phyloP scores from a whole-genome alignment of 148 eudicot species.

The Dysphania ambrosioides region DNA sequence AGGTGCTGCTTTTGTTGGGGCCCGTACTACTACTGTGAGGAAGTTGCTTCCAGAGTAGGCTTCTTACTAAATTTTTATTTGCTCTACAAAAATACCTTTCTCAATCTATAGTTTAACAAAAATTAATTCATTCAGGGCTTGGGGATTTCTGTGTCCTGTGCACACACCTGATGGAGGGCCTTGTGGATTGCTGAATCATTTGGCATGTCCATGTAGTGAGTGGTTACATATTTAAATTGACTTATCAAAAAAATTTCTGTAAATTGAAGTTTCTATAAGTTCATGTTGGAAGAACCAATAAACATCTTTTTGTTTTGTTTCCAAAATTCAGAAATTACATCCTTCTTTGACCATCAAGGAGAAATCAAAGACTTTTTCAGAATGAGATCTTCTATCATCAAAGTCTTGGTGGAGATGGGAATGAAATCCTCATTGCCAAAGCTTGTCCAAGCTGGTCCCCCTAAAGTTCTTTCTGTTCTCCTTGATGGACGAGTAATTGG shows the following conservation, averaged over 20 bases:
- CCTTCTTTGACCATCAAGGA: conserved; percentile 67
- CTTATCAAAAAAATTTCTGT: no score
- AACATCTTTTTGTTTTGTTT: not conserved
- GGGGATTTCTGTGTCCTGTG: conserved; percentile 99
- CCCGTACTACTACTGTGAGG: conserved; percentile 95
- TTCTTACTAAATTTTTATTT: not conserved
- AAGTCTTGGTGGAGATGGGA: conserved; percentile 60
- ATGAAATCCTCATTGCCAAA: conserved; percentile 80
- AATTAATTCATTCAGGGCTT: conserved; percentile 47
- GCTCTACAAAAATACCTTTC: not conserved
- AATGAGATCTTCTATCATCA: conserved; percentile 49
- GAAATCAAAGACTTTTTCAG: conserved; percentile 52
- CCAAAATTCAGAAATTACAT: conserved; percentile 62
- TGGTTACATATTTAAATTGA: no score
- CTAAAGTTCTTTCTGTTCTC: conserved; percentile 76
- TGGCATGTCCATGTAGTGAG: conserved; percentile 84
- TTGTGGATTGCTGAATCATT: conserved; percentile 91
- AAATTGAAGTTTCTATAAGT: not conserved
- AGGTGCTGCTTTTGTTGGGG: conserved; percentile 88
- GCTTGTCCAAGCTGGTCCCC: conserved; percentile 78
- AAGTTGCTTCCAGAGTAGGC: conserved; percentile 96
- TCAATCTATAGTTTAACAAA: not conserved
- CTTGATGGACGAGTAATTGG: conserved; percentile 92
- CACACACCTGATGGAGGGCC: conserved; percentile 99
- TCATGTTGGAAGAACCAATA: not conserved